A percentile compares a stretch with the other conserved stretches of the same genome.
Evolutionary conservation across 352 stramenopile species (phyloP).

Genomic region (Halophytophthora batemanensis): DNA sequence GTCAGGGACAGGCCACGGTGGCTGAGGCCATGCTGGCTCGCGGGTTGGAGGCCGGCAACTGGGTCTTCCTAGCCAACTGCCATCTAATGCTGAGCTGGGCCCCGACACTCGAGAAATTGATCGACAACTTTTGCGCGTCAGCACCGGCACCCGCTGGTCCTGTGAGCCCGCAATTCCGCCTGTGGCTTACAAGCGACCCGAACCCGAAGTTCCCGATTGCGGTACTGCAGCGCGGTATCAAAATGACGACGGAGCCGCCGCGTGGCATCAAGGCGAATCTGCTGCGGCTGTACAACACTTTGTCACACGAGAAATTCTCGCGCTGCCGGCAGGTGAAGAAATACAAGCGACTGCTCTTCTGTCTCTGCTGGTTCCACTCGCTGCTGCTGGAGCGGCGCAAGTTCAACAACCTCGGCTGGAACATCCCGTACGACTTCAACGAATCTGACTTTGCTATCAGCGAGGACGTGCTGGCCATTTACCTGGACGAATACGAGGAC

Average conservation of each 20-base stretch:
- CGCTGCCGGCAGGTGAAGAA: conserved; percentile 84
- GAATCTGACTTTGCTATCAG: conserved; percentile 96
- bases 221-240: conserved; percentile 93
- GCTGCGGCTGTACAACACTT: conserved; percentile 92
- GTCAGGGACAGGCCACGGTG: conserved; percentile 92
- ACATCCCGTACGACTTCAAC: conserved; percentile 98
- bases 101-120: conserved; percentile 92
- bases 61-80: conserved; percentile 96
- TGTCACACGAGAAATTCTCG: conserved; percentile 85
- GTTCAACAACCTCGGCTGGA: conserved; percentile 96
- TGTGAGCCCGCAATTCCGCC: conserved; percentile 87
- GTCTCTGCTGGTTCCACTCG: conserved; percentile 95
- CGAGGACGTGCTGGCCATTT: conserved; percentile 94
- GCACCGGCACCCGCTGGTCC: conserved; percentile 24
- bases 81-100: conserved; percentile 96
- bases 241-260: conserved; percentile 96
- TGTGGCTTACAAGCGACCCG: conserved; percentile 93
- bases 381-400: conserved; percentile 94
- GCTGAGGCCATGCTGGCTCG: conserved; percentile 89
- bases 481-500: conserved; percentile 91
- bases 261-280: conserved; percentile 92
- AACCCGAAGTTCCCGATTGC: conserved; percentile 95
- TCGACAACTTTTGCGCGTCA: conserved; percentile 82
- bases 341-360: conserved; percentile 93
- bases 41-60: conserved; percentile 84